Evolutionary conservation across 192 early-diverging fungal genomes (phyloP).

Genomic region (Coemansia sp.): DNA sequence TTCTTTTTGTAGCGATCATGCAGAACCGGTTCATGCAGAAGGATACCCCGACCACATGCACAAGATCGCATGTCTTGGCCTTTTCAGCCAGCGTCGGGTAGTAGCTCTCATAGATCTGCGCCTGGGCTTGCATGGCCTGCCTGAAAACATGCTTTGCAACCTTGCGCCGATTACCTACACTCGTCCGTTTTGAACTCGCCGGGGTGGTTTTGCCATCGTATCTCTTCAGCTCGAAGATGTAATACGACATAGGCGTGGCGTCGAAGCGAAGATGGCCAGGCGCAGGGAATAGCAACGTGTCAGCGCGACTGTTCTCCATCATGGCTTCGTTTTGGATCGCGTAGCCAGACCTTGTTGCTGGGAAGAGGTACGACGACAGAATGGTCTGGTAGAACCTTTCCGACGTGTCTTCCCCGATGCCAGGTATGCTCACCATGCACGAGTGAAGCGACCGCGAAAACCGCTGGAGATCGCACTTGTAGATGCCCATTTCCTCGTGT

Average conservation of each 20-base stretch:
- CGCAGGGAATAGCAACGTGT: not conserved
- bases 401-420: not conserved
- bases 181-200: not conserved
- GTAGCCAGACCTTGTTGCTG: conserved; percentile 1
- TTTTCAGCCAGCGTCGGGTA: not conserved
- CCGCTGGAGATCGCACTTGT: not conserved
- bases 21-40: conserved; percentile 7
- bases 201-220: not conserved
- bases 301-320: conserved; percentile 1
- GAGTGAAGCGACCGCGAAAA: not conserved
- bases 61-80: not conserved
- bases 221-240: conserved; percentile 5
- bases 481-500: conserved; percentile 3
- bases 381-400: not conserved
- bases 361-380: conserved; percentile 3
- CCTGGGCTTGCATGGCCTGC: not conserved
- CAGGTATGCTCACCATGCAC: not conserved
- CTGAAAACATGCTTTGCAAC: not conserved
- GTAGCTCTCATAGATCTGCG: conserved; percentile 5
- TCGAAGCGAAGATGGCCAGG: not conserved
- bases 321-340: not conserved
- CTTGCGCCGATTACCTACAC: not conserved
- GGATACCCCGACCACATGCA: not conserved
- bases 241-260: not conserved
- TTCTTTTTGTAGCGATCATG: not conserved